Percentiles rank a stretch among this genome's conserved stretches.
Conservation (phyloP, 139 green algal species). For the Coccomyxa sp. region DNA sequence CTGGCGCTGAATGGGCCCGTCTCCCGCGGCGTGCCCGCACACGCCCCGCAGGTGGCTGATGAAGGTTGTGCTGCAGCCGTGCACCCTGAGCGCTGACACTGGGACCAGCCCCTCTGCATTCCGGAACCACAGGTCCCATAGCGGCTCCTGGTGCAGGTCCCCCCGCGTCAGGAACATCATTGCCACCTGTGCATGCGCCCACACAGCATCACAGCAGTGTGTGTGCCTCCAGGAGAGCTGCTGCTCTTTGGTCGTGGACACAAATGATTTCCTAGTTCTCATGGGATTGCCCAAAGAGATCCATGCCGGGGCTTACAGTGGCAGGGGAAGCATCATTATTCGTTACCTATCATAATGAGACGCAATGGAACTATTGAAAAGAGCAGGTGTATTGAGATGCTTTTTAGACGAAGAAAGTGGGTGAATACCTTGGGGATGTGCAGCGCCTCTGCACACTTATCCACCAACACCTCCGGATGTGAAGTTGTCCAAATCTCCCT, state of each 20-base stretch:
- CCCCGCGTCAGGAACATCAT: constrained; percentile 37
- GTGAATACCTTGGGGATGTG: background rate
- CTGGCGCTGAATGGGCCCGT: background rate
- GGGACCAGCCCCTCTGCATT: background rate
- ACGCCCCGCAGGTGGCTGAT: background rate
- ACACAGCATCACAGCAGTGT: background rate
- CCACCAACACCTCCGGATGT: background rate
- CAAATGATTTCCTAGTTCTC: too few relatives aligned
- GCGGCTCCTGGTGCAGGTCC: constrained; percentile 17
- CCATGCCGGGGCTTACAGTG: too few relatives aligned
- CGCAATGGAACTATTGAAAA: too few relatives aligned
- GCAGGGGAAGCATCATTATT: too few relatives aligned
- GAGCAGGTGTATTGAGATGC: too few relatives aligned
- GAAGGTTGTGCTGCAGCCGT: background rate
- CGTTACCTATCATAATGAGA: too few relatives aligned
- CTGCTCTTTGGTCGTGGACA: too few relatives aligned
- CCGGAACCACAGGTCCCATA: constrained; percentile 10
- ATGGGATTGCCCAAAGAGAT: too few relatives aligned
- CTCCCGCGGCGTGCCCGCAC: background rate
- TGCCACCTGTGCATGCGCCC: constrained; percentile 12
- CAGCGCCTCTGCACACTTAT: background rate
- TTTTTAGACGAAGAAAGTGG: too few relatives aligned
- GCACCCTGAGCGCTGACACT: background rate
- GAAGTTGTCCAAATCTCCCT: background rate
- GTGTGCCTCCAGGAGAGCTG: too few relatives aligned